Base-by-base conservation (phyloP, 2,329 filamentous ascomycete genomes). In the Corinectria fuckeliana region DNA sequence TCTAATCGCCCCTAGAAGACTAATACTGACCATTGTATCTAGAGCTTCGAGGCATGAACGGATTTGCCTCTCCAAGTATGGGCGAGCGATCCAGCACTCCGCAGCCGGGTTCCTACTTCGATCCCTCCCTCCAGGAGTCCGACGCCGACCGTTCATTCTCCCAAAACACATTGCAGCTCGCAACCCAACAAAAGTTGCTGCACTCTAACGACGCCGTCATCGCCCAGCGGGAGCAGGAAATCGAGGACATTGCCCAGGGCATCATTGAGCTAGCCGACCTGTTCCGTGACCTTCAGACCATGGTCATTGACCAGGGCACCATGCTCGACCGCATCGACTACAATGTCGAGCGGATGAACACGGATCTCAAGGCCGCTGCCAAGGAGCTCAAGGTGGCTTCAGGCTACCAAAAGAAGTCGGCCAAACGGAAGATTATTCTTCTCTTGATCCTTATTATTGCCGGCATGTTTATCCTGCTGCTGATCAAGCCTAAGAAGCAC, bases 201-300 rank as follows among this genome's bases (percentile, higher is more conserved):
- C 86, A 88, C 58, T 90, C 88, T 58, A 93, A 96, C 72, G 94
- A 98, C 73, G 83, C 88, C 3, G 87, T 87, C 34, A 98, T 99
- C 68, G 86, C 89, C 61, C 95, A 98, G 75, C 91, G 95, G 64
- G 95, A 99, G 77, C 89, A 91, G 38, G 95, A 98, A 76, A 99
- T 99, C 70, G 96, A 96, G 72, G 93, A 97, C 69, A 99, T 99
- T 64, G 95, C 95, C 2, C 93, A 97, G 74, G 94, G 95, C 58
- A 98, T 99, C 76, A 98, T 99, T 71, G 94, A 98, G 74, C 82
- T 99, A 7, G 92, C 94, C 4, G 95, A 97, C 74, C 92, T 99
- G 50, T 99, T 99, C 80, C 92, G 96, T 62, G 95, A 99, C 71
- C 81, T 99, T 26, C 95, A 99, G 77, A 89, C 84, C 47, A 98